Evolutionary conservation across 441 rosid species (phyloP).

Genomic region (Croton setiger): DNA sequence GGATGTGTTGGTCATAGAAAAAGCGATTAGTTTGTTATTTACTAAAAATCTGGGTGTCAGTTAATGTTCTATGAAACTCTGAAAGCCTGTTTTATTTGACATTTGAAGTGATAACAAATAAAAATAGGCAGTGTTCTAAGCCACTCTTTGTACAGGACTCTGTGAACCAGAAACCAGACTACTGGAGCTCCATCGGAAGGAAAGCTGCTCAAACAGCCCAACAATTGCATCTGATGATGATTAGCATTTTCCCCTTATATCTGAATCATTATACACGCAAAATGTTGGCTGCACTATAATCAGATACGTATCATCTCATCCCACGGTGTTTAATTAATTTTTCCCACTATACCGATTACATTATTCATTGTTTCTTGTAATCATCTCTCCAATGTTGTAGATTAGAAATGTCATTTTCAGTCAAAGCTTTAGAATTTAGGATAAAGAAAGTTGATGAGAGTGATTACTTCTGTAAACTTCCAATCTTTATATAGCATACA

Average conservation of each 20-base stretch:
- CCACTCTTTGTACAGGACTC: constrained; percentile 46
- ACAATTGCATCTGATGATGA: constrained; percentile 66
- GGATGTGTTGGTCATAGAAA: too few relatives aligned
- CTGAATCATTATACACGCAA: constrained; percentile 9
- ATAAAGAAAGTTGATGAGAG: neutral
- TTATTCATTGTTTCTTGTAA: neutral
- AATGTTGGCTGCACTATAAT: constrained; percentile 10
- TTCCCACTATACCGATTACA: neutral
- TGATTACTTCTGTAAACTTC: constrained; percentile 16
- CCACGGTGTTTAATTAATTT: neutral
- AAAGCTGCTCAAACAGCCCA: constrained; percentile 73
- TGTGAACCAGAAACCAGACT: constrained; percentile 74
- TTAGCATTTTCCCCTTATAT: constrained; percentile 22
- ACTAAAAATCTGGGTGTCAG: neutral
- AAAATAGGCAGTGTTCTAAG: neutral
- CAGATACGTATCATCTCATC: constrained; percentile 1
- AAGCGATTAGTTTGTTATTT: neutral
- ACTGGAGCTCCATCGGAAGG: constrained; percentile 72
- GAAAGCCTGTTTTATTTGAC: neutral
- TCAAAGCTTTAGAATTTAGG: constrained; percentile 15
- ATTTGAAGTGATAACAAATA: neutral
- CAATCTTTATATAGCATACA: neutral
- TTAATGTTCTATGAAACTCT: neutral
- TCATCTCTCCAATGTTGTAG: constrained; percentile 13
- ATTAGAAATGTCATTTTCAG: neutral